Percentiles rank a stretch among this genome's conserved stretches.
Evolutionary conservation across 2,329 filamentous ascomycete species (phyloP).

Genomic region (Verticillium nonalfalfae): DNA sequence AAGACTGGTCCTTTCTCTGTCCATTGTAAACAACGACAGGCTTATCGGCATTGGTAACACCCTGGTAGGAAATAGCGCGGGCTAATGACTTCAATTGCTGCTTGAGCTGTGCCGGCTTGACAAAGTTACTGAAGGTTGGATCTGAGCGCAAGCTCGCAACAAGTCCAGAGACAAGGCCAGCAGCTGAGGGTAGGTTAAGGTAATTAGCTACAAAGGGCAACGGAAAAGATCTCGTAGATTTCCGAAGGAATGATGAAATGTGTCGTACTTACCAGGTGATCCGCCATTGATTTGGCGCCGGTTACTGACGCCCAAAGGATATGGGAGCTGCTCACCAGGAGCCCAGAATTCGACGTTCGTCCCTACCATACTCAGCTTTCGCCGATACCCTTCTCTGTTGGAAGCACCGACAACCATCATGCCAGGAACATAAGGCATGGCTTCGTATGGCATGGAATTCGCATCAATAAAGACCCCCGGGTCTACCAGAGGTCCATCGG

Average conservation of each 20-base stretch:
- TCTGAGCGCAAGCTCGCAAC: background rate
- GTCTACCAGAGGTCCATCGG: background rate
- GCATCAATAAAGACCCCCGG: no score
- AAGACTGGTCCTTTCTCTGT: background rate
- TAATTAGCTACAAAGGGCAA: background rate
- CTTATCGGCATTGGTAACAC: background rate
- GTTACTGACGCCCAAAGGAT: background rate
- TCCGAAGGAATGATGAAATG: background rate
- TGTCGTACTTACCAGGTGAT: background rate
- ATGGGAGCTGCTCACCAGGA: background rate
- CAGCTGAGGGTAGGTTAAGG: background rate
- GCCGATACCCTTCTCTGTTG: background rate
- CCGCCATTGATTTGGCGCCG: background rate
- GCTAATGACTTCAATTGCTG: background rate
- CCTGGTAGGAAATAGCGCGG: background rate
- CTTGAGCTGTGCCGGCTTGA: background rate
- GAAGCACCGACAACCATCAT: background rate
- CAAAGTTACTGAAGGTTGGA: background rate
- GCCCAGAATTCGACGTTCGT: background rate
- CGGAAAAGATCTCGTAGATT: no score
- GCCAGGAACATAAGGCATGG: background rate
- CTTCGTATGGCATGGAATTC: no score
- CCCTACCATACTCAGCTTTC: background rate
- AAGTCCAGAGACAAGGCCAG: background rate
- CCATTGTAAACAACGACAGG: background rate